Base-by-base conservation (phyloP, 2,329 filamentous ascomycete species). In the Hymenoscyphus albidus region DNA sequence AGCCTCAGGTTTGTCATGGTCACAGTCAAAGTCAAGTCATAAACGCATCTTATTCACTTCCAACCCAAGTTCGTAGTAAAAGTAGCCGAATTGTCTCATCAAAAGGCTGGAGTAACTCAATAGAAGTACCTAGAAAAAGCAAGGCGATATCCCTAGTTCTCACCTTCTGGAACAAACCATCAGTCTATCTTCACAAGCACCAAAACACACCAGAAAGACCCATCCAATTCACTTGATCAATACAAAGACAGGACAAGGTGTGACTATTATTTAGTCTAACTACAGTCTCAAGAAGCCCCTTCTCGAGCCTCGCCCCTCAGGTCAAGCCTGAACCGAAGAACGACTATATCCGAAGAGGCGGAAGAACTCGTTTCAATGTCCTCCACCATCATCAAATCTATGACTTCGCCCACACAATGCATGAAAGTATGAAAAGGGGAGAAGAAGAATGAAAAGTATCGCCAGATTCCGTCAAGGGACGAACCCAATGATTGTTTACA, bases 201-300 rank as follows among this genome's bases (percentile, higher is more conserved):
- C 44, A 51, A 51, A 51, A 27, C 35, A 51, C 44, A 51, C n/a
- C 18, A 13, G 16, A 7, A 22, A 9, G 22, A 22, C 22, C 2
- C 7, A 51, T 4, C n/a, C 18, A n/a, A 51, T 10, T 7, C 54
- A 57, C 31, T 6, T 16, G 6, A 32, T 57, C 27, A 54, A 61
- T 13, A 35, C 42, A 61, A 32, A 22, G 18, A 39, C 68, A 68
- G 69, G 64, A 59, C 62, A 72, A 74, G 68, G 70, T 72, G 63
- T 69, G 72, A 73, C 72, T 74, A 69, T 67, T 74, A 74, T 75
- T 75, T 73, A 72, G 70, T 75, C 72, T 75, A 75, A 72, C 70
- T 74, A 75, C 70, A 71, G 71, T 68, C 63, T 69, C 63, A 70
- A 38, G 32, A 59, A 68, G 35, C 16, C 22, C 57, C 40, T 27